Base-by-base conservation (phyloP, 73 alveolate species). In the Uronychia binucleata region DNA sequence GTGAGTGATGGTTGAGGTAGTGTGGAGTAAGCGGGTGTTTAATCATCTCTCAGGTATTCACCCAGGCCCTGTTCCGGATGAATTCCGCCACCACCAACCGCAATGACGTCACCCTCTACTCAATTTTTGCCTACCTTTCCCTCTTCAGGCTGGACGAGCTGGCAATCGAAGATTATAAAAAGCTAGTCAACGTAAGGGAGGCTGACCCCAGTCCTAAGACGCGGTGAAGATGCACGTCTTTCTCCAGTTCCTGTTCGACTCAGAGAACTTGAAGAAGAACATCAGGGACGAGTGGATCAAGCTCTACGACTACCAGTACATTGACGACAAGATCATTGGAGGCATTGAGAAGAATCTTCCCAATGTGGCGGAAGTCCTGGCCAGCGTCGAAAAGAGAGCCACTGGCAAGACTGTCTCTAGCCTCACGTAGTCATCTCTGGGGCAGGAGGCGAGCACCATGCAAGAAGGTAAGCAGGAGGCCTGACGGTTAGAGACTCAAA, bases 211-310 rank as follows among this genome's bases (percentile, higher is more conserved):
- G 86, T 94, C 95, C 33, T 94, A 97, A 90, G 99, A 97, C 88
- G 92, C 98, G 57, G 98, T 97, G n/a, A 97, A 97, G 84, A 97
- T 97, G 99, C 96, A 96, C 90, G 98, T 92, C 80, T 90, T 97
- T 81, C 89, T 97, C 30, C 90, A 95, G 83, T 97, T 96, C 86
- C 82, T 96, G 33, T 97, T 97, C 82, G 96, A 97, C 81, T 95
- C 95, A 59, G 98, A 96, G 30, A 86, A 88, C 30, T 59, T 97
- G 26, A 92, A 83, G 79, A 88, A 92, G 60, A 92, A 94, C 83
- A 89, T 97, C 80, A 82, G 98, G 77, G 98, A 94, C 58, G 95
- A 86, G 57, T 97, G 99, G 99, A 93, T 91, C 86, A 94, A 97
- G 80, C 89, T 96, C 57, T 97, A 97, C 87, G 99, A 97, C 90